Percentiles rank a stretch among this genome's conserved stretches.
Conservation (phyloP, 768 basidiomycete genomes). For the Amylocystis lapponica region DNA sequence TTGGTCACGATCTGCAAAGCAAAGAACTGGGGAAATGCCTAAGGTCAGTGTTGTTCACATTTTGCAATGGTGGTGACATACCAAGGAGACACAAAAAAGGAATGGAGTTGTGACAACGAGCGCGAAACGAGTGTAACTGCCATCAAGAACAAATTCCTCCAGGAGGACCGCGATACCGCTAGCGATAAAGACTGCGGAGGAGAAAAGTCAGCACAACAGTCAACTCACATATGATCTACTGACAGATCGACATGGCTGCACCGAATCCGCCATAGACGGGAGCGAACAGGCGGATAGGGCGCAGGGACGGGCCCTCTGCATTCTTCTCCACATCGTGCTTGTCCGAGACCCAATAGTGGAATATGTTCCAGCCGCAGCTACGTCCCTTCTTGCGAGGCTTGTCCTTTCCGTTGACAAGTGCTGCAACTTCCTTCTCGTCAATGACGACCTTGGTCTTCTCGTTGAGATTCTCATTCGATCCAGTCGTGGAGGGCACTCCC, state of each 20-base stretch:
- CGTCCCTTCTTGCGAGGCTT: constrained; percentile 16
- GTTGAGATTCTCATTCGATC: constrained; percentile 50
- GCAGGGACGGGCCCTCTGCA: constrained; percentile 21
- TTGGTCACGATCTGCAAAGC: constrained; percentile 62
- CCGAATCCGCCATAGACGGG: constrained; percentile 72
- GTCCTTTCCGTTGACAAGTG: constrained; percentile 11
- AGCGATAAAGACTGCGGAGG: constrained; percentile 55
- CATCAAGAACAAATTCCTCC: constrained; percentile 65
- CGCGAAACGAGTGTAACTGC: constrained; percentile 54
- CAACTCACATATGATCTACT: constrained; percentile 14
- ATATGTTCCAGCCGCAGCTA: constrained; percentile 8
- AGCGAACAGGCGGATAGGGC: constrained; percentile 53
- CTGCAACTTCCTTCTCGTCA: constrained; percentile 16
- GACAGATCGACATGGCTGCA: constrained; percentile 61
- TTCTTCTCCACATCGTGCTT: constrained; percentile 50
- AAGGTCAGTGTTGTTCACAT: background rate
- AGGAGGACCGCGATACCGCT: constrained; percentile 55
- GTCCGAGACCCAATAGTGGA: constrained; percentile 22
- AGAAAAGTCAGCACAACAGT: background rate
- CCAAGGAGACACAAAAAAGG: constrained; percentile 70
- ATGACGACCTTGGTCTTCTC: constrained; percentile 34
- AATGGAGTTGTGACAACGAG: constrained; percentile 63
- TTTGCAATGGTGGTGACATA: constrained; percentile 16
- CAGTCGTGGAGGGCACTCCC: constrained; percentile 38
- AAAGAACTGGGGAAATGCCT: constrained; percentile 51